Evolutionary conservation across 345 rosid genomes (phyloP).

Genomic region (Cardamine occulta): DNA sequence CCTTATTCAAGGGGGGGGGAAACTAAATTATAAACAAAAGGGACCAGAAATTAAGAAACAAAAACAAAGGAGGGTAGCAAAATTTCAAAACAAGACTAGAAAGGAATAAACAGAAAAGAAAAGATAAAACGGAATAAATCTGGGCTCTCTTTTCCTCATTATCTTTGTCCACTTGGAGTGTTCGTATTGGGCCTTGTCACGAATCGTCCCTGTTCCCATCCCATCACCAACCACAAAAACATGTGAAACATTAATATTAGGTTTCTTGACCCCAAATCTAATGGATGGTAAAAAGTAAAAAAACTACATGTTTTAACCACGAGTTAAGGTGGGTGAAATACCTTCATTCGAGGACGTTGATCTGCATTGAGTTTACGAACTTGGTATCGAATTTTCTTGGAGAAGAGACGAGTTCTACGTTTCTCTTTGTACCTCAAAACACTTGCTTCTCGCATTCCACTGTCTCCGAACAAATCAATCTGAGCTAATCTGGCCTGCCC

Average conservation of each 20-base stretch:
- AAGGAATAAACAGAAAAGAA: constrained; percentile 9
- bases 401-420: constrained; percentile 81
- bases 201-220: constrained; percentile 44
- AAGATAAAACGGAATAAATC: constrained; percentile 23
- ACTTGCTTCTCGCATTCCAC: constrained; percentile 79
- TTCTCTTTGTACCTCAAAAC: constrained; percentile 91
- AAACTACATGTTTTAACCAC: constrained; percentile 26
- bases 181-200: constrained; percentile 46
- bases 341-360: constrained; percentile 93
- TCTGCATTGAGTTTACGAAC: constrained; percentile 93
- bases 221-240: constrained; percentile 41
- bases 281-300: neutral
- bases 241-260: constrained; percentile 34
- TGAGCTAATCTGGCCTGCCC: constrained; percentile 82
- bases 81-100: constrained; percentile 26
- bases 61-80: constrained; percentile 37
- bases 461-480: constrained; percentile 71
- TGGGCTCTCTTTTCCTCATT: constrained; percentile 18
- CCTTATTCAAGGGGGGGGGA: constrained; percentile 11
- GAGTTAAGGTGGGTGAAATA: constrained; percentile 35
- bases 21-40: constrained; percentile 19
- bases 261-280: neutral
- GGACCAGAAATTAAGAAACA: constrained; percentile 23
- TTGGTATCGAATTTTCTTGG: constrained; percentile 88
- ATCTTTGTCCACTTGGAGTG: constrained; percentile 43